Base-by-base conservation (phyloP, 805 yeast species). In the Kluyveromyces wickerhamii region DNA sequence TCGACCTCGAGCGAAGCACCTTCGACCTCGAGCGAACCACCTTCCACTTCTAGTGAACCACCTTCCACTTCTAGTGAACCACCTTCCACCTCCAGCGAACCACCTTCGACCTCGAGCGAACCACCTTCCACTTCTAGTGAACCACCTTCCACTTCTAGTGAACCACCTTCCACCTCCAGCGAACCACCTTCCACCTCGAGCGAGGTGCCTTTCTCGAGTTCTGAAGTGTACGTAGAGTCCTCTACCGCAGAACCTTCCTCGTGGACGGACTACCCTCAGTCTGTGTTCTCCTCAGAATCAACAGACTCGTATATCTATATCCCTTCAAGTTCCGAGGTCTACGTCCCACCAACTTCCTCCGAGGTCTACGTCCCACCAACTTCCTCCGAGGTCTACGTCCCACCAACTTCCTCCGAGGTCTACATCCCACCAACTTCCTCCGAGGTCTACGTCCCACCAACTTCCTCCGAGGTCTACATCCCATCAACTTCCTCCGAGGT, bases 101-200 rank as follows among this genome's bases (percentile, higher is more conserved):
- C 26, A 8, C 15, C 30, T 17, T 35, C 38, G 18, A 13, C 24
- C 20, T n/a, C 31, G 4, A 17, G 16, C 13, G 26, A 11, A 13
- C 12, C 31, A 17, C 14, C 24, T 22, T 5, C 34, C 27, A 7
- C 7, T 12, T 9, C 27, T 2, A 10, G 13, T n/a, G 28, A 25
- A 9, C 8, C 25, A 18, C 12, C 23, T 4, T 4, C 33, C 8
- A 8, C 14, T 13, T 29, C 33, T 10, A 29, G 27, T 8, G 19
- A 27, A 4, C n/a, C 8, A n/a, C 9, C 16, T 14, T 15, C 30
- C 12, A 8, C 17, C n/a, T 15, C 20, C n/a, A 27, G 20, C 8
- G 19, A 27, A 17, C 11, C 21, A 21, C 12, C 28, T 12, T 10
- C 28, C 14, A 25, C 28, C 8, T 25, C 28, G 14, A 9, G 14